Conservation (phyloP, 352 stramenopile genomes). For the Globisporangium yorkense region DNA sequence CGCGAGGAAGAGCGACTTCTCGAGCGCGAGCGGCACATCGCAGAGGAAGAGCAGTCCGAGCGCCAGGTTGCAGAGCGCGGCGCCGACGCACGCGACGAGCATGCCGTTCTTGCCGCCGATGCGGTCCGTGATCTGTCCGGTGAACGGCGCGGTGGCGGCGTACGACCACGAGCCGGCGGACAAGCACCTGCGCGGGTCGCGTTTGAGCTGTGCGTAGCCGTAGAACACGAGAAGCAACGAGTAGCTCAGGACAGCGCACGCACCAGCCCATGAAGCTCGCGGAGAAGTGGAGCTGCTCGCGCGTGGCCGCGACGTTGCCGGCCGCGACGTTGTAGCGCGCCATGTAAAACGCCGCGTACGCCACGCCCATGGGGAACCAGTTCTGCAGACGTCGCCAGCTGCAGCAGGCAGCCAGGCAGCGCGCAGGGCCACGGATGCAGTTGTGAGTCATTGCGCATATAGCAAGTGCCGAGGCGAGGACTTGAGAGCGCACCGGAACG, state of each 20-base stretch:
- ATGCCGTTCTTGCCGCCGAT: constrained; percentile 68
- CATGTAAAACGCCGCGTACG: constrained; percentile 79
- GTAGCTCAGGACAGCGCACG: constrained; percentile 2
- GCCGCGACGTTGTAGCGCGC: constrained; percentile 67
- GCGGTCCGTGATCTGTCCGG: constrained; percentile 62
- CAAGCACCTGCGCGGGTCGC: constrained; percentile 31
- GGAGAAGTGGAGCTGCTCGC: constrained; percentile 47
- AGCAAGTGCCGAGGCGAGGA: too few species aligned
- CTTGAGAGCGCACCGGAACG: constrained; percentile 31
- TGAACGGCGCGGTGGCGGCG: constrained; percentile 60
- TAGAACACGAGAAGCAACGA: neutral
- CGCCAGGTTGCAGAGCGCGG: constrained; percentile 55
- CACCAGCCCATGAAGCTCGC: constrained; percentile 74
- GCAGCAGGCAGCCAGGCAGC: too few species aligned
- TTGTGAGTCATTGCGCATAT: too few species aligned
- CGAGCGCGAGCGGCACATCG: constrained; percentile 20
- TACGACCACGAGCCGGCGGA: constrained; percentile 71
- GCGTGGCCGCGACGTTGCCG: constrained; percentile 56
- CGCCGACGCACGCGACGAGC: constrained; percentile 58
- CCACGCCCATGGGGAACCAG: constrained; percentile 72
- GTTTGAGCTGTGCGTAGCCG: neutral
- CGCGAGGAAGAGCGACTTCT: constrained; percentile 44
- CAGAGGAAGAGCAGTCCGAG: constrained; percentile 50
- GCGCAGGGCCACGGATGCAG: too few species aligned
- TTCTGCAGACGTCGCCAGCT: constrained; percentile 58